These are phyloP conservation scores for Bipolaris sorokiniana DNA, from an alignment of 2,329 filamentous ascomycete genomes.

Conservation along the genomic window DNA sequence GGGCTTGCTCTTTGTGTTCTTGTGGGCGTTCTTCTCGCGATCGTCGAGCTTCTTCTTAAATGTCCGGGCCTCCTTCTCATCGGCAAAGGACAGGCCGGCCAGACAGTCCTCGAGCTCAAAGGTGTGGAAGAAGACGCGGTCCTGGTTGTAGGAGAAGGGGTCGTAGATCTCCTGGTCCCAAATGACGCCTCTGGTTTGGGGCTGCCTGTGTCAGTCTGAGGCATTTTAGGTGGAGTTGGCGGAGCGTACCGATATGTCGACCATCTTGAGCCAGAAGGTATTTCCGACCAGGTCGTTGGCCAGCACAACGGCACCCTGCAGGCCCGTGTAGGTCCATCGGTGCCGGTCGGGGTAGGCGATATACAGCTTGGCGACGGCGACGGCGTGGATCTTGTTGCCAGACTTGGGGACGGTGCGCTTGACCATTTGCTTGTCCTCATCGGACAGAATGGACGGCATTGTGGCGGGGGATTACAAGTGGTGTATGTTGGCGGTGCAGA, in stretches of 20 bases:
- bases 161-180: constrained; percentile 89
- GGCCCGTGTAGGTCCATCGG: constrained; percentile 91
- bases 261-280: constrained; percentile 97
- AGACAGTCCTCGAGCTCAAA: constrained; percentile 95
- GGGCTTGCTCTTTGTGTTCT: constrained; percentile 78
- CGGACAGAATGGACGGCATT: constrained; percentile 74
- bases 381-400: constrained; percentile 96
- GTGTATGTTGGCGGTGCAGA: not conserved
- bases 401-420: constrained; percentile 93
- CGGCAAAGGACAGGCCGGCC: constrained; percentile 87
- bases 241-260: constrained; percentile 84
- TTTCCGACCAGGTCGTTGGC: constrained; percentile 93
- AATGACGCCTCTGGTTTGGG: constrained; percentile 39
- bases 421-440: constrained; percentile 95
- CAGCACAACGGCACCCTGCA: constrained; percentile 90
- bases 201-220: constrained; percentile 59
- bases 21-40: constrained; percentile 92
- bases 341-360: constrained; percentile 84
- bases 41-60: constrained; percentile 99
- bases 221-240: not conserved
- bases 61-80: constrained; percentile 96
- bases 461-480: constrained; percentile 11
- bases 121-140: constrained; percentile 95
- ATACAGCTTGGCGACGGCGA: constrained; percentile 91
- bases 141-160: constrained; percentile 91